Evolutionary conservation across 2,329 filamentous ascomycete species (phyloP), one percentile per base, ranked within the genome.

Genomic region (Cladobotryum mycophilum): DNA sequence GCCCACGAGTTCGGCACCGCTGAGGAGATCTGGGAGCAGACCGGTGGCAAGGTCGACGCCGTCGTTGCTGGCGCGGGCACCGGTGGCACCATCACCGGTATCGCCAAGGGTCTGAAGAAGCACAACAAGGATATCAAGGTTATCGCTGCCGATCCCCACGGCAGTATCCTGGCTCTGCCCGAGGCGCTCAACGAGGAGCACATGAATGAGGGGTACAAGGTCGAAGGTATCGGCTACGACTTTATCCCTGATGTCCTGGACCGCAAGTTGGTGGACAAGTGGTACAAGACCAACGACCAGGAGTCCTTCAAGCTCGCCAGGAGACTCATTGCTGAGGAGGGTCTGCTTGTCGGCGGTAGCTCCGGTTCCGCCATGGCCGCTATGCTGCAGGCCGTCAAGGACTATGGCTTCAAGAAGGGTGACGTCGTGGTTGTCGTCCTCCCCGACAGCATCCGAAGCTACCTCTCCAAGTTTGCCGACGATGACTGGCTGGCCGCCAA

Each of bases 401-500:
- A 95, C 44, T 74, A 87, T 48, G 76, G 79, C n/a, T 79, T 96
- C 56, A 80, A 81, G 56, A 87, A 91, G 66, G 87, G 87, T 51
- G 91, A 99, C 64, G 82, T 90, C 1, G 82, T 97, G 0, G 93
- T 99, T 25, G 90, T 96, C 25, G 75, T 99, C 48, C 76, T 96
- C 15, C 95, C 93, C 1, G 93, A 99, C 69, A 96, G 90, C 73
- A 97, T 99, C 66, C 82, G 93, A 64, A 96, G 89, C 71, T 99
- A 99, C 69, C 82, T 99, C 22, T 92, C 87, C 74, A 99, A 99
- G 80, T 99, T 99, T 67, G 90, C 90, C 58, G 93, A 99, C 67
- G 95, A 99, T 66, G 93, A 97, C 75, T 99, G 93, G 95, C 84
- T 99, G 50, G 91, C 90, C 12, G 93, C 93, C 56, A 99, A 99